Evolutionary conservation across 805 yeast genomes (phyloP).

Genomic region (Saccharomycopsis microspora): DNA sequence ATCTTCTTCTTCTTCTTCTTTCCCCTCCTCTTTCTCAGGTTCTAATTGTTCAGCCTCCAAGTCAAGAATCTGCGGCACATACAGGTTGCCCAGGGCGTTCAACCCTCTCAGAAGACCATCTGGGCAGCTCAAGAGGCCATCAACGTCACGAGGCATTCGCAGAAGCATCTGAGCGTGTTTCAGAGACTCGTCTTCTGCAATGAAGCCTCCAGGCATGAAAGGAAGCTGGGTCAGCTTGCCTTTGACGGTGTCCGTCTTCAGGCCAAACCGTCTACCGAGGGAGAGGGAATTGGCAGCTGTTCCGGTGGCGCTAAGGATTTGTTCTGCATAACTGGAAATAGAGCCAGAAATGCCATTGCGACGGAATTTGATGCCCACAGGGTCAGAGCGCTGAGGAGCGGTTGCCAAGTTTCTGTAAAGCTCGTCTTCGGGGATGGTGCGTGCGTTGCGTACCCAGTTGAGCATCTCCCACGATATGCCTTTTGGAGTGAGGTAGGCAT

Average conservation of each 20-base stretch:
- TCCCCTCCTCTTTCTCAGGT: slow-evolving; percentile 12
- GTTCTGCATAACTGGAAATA: slow-evolving; percentile 51
- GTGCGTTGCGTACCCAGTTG: slow-evolving; percentile 52
- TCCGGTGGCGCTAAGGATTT: slow-evolving; percentile 31
- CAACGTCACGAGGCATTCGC: slow-evolving; percentile 50
- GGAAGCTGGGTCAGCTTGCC: slow-evolving; percentile 76
- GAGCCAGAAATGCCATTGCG: slow-evolving; percentile 68
- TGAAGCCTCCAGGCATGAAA: slow-evolving; percentile 86
- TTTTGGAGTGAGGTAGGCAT: too few relatives aligned
- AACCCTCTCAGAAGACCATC: slow-evolving; percentile 77
- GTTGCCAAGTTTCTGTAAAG: slow-evolving; percentile 38
- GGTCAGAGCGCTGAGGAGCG: slow-evolving; percentile 48
- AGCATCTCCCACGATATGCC: slow-evolving; percentile 57
- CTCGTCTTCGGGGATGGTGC: slow-evolving; percentile 24
- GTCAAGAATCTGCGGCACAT: slow-evolving; percentile 6
- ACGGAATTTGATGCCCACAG: slow-evolving; percentile 57
- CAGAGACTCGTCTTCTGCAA: slow-evolving; percentile 15
- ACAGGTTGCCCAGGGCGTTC: slow-evolving; percentile 8
- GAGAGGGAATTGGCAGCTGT: slow-evolving; percentile 65
- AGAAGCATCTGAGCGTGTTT: slow-evolving; percentile 23
- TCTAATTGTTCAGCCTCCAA: slow-evolving; percentile 9
- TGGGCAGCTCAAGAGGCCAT: slow-evolving; percentile 75
- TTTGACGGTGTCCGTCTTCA: slow-evolving; percentile 46
- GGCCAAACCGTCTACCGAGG: slow-evolving; percentile 52
- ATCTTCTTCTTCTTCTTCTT: slow-evolving; percentile 15